phyloP scores from a whole-genome alignment of 2,329 filamentous ascomycete genomes.

The Aspergillus spinulosporus region DNA sequence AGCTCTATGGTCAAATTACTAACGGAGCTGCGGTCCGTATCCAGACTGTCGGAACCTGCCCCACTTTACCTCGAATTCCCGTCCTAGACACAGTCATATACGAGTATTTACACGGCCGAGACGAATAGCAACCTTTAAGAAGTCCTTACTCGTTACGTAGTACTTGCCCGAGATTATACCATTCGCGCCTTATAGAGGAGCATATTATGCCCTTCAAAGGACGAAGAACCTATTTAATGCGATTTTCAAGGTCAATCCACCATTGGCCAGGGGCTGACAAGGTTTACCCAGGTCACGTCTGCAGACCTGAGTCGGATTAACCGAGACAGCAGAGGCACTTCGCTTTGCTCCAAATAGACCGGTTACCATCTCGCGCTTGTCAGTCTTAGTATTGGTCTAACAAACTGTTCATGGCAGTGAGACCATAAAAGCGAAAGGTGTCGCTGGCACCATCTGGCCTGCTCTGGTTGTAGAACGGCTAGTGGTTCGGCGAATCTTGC shows the following conservation, averaged over 20 bases:
- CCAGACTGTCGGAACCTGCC: slow-evolving; percentile 27
- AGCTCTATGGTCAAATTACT: slow-evolving; percentile 1
- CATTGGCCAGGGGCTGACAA: not conserved
- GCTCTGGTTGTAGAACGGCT: not conserved
- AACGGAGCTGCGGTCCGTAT: slow-evolving; percentile 12
- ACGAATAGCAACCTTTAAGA: no score
- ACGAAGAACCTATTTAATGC: not conserved
- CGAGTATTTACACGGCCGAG: no score
- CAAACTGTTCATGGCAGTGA: not conserved
- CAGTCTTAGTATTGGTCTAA: not conserved
- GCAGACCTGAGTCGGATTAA: not conserved
- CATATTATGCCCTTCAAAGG: no score
- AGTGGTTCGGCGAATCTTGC: not conserved
- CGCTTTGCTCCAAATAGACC: not conserved
- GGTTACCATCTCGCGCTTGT: not conserved
- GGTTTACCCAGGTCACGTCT: not conserved
- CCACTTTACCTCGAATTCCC: slow-evolving; percentile 22
- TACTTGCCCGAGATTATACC: no score
- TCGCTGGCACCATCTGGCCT: not conserved
- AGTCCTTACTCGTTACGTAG: no score
- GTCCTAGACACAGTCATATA: slow-evolving; percentile 3
- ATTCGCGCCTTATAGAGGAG: no score
- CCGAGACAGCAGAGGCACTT: not conserved
- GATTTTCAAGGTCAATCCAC: not conserved
- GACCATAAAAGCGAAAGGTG: no score